phyloP scores from a whole-genome alignment of 192 early-diverging fungal species.

The Linnemannia elongata region DNA sequence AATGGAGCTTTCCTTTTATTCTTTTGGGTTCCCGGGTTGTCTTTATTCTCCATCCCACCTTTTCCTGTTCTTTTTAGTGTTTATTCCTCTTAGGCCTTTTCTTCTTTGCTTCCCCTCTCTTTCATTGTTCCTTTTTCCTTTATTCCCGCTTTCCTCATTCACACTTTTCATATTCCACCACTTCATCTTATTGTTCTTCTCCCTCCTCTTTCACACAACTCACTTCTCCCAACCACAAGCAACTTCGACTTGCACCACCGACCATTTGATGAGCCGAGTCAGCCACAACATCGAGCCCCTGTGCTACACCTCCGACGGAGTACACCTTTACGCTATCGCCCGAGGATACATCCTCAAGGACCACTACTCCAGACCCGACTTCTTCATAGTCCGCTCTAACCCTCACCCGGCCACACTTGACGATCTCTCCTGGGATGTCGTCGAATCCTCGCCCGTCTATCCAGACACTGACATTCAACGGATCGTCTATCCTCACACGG shows the following conservation, averaged over 20 bases:
- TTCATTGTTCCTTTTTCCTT: background rate
- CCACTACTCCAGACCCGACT: background rate
- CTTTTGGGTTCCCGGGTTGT: background rate
- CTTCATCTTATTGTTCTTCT: too few species aligned
- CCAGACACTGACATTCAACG: background rate
- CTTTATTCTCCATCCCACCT: background rate
- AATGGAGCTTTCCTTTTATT: background rate
- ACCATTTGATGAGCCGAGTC: background rate
- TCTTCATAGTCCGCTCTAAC: background rate
- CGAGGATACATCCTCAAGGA: background rate
- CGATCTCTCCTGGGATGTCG: background rate
- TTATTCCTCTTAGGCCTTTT: background rate
- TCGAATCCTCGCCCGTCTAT: background rate
- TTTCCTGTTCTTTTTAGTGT: background rate
- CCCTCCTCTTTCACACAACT: background rate
- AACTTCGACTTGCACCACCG: background rate
- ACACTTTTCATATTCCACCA: background rate
- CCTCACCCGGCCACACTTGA: background rate
- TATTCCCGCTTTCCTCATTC: background rate
- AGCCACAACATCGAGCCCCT: background rate
- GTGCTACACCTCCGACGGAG: conserved; percentile 3
- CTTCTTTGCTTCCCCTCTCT: background rate
- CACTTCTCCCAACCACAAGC: background rate
- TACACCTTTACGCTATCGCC: background rate
- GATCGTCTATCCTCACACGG: background rate